Base-by-base conservation (phyloP, 768 basidiomycete species). In the Kwoniella sp. region DNA sequence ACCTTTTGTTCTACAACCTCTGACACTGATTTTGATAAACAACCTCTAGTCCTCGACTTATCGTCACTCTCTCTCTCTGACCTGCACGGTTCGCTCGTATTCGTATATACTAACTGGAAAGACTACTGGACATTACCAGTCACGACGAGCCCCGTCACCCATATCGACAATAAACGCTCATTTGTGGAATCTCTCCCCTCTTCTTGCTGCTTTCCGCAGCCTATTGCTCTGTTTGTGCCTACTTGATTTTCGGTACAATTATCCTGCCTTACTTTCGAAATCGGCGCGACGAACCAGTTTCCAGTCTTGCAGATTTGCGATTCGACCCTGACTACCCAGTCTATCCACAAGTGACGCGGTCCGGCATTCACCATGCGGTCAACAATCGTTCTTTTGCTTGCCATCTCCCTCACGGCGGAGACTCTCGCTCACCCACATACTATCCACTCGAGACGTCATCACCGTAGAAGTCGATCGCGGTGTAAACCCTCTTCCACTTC, bases 381-480 rank as follows among this genome's bases (percentile, higher is more conserved):
- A 15, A 5, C 25, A 47, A 45, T 38, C n/a, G 26, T 30, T 20
- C 34, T 47, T 1, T 20, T 48, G 17, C 2, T 58, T 29, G 7
- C 47, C n/a, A 12, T 58, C 13, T 30, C 48, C 8, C 30, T 25
- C 4, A 12, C 2, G 17, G 34, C 48, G 41, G 41, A 11, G 26
- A 52, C 11, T 37, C 20, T 28, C 23, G 58, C 58, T 41, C 47
- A 60, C 26, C 58, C 58, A 22, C 30, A 15, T 20, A 17, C 23
- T 31, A 13, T 5, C 4, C 51, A 58, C 17, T n/a, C 45, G 12
- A 25, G 38, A 57, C n/a, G 53, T 31, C 17, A 45, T 23, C 57
- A 58, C 26, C 57, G 57, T 2, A 47, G 57, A 58, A 48, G 57
- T 30, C 7, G 38, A 37, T n/a, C 28, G 12, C 28, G 22, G 22